Conservation (phyloP, 495 filamentous ascomycete species). For the Collariella sp. region DNA sequence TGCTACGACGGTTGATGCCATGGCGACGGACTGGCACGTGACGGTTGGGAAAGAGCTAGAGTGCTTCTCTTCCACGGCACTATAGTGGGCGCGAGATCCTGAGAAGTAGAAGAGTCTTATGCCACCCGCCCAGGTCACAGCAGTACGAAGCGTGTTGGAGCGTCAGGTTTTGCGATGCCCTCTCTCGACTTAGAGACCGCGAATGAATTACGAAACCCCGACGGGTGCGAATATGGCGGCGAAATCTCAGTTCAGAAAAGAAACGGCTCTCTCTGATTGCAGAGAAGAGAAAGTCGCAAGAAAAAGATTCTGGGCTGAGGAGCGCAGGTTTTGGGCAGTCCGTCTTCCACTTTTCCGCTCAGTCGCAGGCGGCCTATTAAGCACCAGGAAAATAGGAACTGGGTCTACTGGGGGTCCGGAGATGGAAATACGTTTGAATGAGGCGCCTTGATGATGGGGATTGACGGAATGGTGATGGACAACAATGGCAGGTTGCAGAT, state of each 20-base stretch:
- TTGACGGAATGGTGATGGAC: constrained; percentile 1
- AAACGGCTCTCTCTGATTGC: constrained; percentile 7
- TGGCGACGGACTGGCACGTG: constrained; percentile 30
- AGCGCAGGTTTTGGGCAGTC: neutral
- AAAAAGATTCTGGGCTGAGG: neutral
- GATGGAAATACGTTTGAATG: neutral
- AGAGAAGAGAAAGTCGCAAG: neutral
- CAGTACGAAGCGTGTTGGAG: constrained; percentile 13
- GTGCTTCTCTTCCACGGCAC: constrained; percentile 13
- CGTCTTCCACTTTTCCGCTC: neutral
- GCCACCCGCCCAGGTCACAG: constrained; percentile 24
- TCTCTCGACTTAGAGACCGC: constrained; percentile 1
- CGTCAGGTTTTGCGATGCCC: constrained; percentile 8
- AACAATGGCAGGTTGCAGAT: neutral
- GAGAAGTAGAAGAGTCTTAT: constrained; percentile 13
- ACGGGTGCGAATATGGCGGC: constrained; percentile 5
- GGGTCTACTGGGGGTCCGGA: neutral
- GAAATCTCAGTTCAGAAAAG: neutral
- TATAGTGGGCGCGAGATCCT: constrained; percentile 5
- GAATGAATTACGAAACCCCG: constrained; percentile 20
- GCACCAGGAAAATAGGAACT: neutral
- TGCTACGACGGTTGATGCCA: constrained; percentile 69
- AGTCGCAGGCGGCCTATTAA: neutral
- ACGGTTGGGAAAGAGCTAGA: constrained; percentile 3
- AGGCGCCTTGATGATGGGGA: neutral